Conservation (phyloP, 371 early-diverging fungal genomes). For the Nosema muscidifuracis region DNA sequence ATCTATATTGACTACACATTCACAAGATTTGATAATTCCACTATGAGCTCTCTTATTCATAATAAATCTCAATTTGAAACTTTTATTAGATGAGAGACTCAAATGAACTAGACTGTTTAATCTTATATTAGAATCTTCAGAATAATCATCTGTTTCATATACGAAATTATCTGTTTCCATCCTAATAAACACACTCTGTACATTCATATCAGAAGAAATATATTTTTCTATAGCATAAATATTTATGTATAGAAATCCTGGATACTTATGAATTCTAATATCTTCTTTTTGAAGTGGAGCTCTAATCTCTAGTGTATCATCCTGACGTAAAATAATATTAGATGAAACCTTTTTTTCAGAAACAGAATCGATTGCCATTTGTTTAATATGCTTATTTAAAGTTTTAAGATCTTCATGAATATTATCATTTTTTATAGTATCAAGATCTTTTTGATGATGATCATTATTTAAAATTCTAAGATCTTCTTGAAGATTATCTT, state of each 20-base stretch:
- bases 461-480: no score
- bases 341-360: no score
- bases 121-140: neutral
- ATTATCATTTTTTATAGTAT: no score
- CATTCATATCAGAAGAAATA: constrained; percentile 7
- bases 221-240: constrained; percentile 30
- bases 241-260: constrained; percentile 27
- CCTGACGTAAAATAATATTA: no score
- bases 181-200: constrained; percentile 17
- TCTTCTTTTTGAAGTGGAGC: neutral
- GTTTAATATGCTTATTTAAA: no score
- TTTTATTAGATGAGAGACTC: neutral
- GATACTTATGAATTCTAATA: constrained; percentile 28
- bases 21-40: constrained; percentile 1
- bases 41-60: neutral
- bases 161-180: constrained; percentile 2
- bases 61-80: neutral
- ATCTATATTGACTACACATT: constrained; percentile 15
- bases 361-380: no score
- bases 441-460: no score
- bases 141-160: constrained; percentile 18
- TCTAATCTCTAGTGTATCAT: no score
- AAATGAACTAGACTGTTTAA: constrained; percentile 12
- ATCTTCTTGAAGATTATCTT: no score
- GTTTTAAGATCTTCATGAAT: no score